phyloP scores from a whole-genome alignment of 1,139 yeast genomes.

The Pichia sp. region DNA sequence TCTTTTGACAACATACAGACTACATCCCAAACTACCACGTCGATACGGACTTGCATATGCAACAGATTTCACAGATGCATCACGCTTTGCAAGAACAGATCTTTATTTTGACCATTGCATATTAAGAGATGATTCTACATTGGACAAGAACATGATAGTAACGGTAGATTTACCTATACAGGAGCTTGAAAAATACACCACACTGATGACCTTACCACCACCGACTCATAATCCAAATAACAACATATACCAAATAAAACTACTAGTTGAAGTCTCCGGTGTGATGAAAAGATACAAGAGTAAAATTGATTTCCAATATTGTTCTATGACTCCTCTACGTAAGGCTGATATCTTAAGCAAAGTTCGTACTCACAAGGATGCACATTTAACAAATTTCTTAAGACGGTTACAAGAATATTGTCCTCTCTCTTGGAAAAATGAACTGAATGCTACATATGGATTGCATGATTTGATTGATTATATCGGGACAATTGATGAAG shows the following conservation, averaged over 20 bases:
- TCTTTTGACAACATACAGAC: conserved; percentile 6
- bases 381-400: conserved; percentile 13
- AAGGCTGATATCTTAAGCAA: conserved; percentile 6
- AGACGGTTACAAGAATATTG: conserved; percentile 10
- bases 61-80: conserved; percentile 24
- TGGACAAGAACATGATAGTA: conserved; percentile 13
- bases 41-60: conserved; percentile 11
- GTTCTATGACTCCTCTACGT: conserved; percentile 6
- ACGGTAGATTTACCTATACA: conserved; percentile 12
- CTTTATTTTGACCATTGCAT: conserved; percentile 11
- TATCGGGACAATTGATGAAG: conserved; percentile 1
- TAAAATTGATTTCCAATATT: conserved; percentile 21
- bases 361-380: conserved; percentile 13
- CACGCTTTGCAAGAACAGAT: neutral
- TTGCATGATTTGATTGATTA: conserved; percentile 9
- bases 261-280: conserved; percentile 22
- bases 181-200: conserved; percentile 1
- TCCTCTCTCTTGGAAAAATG: conserved; percentile 12
- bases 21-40: neutral
- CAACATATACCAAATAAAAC: conserved; percentile 11
- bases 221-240: conserved; percentile 15
- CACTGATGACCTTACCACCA: conserved; percentile 9
- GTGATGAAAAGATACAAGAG: conserved; percentile 18
- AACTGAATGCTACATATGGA: conserved; percentile 14
- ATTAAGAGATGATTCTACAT: neutral